phyloP scores from a whole-genome alignment of 495 filamentous ascomycete species.

The Xylaria nigripes region DNA sequence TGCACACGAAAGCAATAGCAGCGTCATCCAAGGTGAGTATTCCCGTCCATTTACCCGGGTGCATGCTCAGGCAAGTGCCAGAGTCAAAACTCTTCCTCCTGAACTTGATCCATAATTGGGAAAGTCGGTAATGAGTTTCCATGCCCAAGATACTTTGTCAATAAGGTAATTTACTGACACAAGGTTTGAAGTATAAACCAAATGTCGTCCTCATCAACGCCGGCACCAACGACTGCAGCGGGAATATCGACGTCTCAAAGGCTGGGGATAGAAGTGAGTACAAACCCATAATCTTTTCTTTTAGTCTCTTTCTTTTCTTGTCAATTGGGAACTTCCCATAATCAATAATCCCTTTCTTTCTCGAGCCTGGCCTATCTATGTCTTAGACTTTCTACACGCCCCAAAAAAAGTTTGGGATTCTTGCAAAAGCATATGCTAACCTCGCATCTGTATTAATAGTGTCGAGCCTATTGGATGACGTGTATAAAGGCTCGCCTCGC shows the following conservation, averaged over 20 bases:
- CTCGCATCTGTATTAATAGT: background rate
- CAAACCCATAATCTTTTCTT: constrained; percentile 13
- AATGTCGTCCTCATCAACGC: constrained; percentile 43
- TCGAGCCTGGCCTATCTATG: background rate
- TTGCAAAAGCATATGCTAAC: background rate
- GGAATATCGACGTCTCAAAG: constrained; percentile 17
- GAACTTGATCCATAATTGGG: too few species aligned
- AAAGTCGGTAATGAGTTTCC: background rate
- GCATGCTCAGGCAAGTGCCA: too few species aligned
- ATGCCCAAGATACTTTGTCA: background rate
- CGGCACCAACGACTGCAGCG: constrained; percentile 43
- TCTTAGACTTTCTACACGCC: background rate
- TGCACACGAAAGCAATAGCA: constrained; percentile 27
- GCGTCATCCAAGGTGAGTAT: constrained; percentile 16
- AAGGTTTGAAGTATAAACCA: constrained; percentile 26
- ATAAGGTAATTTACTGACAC: background rate
- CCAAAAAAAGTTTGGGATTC: background rate
- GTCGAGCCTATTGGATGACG: constrained; percentile 25
- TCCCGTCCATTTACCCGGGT: too few species aligned
- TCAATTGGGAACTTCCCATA: background rate
- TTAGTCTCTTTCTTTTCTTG: constrained; percentile 11
- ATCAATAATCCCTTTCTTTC: background rate
- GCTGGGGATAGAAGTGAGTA: constrained; percentile 22
- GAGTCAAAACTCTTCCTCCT: too few species aligned
- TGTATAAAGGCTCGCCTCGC: constrained; percentile 32